A percentile compares a stretch with the other conserved stretches of the same genome.
Conservation (phyloP, 164 flowering plant genomes). For the Vitis labrusca region DNA sequence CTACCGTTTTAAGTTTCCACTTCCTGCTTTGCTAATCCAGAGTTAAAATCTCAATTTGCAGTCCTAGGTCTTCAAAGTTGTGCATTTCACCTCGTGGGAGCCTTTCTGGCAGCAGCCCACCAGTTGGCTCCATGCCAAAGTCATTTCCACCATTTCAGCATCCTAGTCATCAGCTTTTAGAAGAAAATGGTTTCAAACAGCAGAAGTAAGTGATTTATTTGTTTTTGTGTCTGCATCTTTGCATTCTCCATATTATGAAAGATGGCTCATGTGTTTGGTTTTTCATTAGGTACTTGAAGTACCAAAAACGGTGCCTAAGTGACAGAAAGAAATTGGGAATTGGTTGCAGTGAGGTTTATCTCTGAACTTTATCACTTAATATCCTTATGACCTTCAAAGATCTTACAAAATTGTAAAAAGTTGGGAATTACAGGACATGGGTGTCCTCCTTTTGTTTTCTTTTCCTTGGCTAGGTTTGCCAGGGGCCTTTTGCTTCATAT, state of each 20-base stretch:
- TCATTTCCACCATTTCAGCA: slow-evolving; percentile 94
- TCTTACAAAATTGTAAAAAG: no score
- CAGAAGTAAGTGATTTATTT: slow-evolving; percentile 65
- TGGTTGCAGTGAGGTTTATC: slow-evolving; percentile 95
- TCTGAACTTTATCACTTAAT: neutral
- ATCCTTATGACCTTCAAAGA: no score
- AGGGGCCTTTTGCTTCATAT: no score
- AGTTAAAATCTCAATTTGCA: slow-evolving; percentile 22
- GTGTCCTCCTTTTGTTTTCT: no score
- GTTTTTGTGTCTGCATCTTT: neutral
- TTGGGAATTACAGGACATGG: no score
- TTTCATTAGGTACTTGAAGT: slow-evolving; percentile 77
- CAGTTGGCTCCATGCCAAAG: slow-evolving; percentile 91
- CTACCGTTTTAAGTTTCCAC: neutral
- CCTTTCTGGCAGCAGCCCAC: slow-evolving; percentile 79
- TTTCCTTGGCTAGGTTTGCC: no score
- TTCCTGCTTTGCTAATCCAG: neutral
- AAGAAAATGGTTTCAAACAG: slow-evolving; percentile 93
- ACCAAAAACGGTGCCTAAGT: slow-evolving; percentile 74
- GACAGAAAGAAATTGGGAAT: slow-evolving; percentile 86
- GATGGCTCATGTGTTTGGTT: slow-evolving; percentile 9
- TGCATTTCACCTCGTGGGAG: slow-evolving; percentile 74
- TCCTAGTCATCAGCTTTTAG: slow-evolving; percentile 93
- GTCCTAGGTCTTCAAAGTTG: slow-evolving; percentile 66
- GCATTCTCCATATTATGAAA: neutral